Evolutionary conservation across 1,284 basidiomycete genomes (phyloP).

Genomic region (Gymnopus androsaceus): DNA sequence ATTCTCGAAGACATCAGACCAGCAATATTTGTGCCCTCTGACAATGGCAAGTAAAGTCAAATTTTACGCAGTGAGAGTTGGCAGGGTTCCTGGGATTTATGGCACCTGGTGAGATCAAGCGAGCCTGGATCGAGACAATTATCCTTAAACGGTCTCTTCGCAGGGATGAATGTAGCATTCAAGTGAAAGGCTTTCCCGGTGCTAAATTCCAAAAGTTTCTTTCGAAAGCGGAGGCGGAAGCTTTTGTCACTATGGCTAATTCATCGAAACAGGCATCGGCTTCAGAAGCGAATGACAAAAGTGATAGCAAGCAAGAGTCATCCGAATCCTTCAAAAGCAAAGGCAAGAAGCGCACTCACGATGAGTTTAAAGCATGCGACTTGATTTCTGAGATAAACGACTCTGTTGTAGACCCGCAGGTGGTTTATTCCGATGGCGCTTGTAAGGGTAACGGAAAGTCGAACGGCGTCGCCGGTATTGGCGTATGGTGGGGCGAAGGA

Average conservation of each 20-base stretch:
- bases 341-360: slow-evolving; percentile 13
- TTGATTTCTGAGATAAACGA: background rate
- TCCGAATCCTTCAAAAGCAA: slow-evolving; percentile 5
- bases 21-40: background rate
- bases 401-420: slow-evolving; percentile 19
- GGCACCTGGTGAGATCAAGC: slow-evolving; percentile 36
- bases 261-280: background rate
- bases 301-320: background rate
- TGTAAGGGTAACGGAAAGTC: slow-evolving; percentile 59
- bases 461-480: slow-evolving; percentile 53
- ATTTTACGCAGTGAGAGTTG: slow-evolving; percentile 43
- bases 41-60: slow-evolving; percentile 12
- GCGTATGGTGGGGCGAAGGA: slow-evolving; percentile 60
- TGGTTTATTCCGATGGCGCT: slow-evolving; percentile 68
- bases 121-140: background rate
- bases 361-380: background rate
- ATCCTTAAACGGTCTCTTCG: background rate
- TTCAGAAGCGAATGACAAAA: background rate
- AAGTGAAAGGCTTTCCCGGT: slow-evolving; percentile 49
- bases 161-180: slow-evolving; percentile 48
- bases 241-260: slow-evolving; percentile 7
- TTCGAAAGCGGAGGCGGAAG: slow-evolving; percentile 43
- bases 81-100: slow-evolving; percentile 40
- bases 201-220: slow-evolving; percentile 54
- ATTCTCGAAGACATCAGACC: no score